Evolutionary conservation across 192 early-diverging fungal genomes (phyloP), one percentile per base, ranked within the genome.

Genomic region (Gamsiella multidivaricata): DNA sequence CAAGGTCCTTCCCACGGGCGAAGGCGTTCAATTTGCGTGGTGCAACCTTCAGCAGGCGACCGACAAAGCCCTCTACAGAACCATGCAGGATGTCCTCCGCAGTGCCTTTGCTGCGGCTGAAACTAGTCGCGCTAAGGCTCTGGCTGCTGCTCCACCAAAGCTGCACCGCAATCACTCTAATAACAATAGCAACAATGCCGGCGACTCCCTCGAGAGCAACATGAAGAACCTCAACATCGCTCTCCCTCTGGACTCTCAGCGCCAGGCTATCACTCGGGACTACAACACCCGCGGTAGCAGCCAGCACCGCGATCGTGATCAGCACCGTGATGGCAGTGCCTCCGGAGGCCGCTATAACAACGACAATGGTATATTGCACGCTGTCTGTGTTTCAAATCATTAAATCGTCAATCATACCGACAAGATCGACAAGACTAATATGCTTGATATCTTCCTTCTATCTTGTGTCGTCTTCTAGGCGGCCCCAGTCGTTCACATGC

Each of bases 1-100:
- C 41, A 89, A 87, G 36, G 83, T 91, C 34, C 79, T 83, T 50
- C 86, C 88, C 39, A 84, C 84, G 22, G 88, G 88, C 20, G 87
- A 88, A 43, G 93, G 92, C 15, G 63, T 94, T 26, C 86, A 93
- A 80, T 83, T 91, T 42, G 75, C 82, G 42, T 96, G 94, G 94
- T 88, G 88, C 70, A 61, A 84, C 23, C 73, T 91, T 9, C 84
- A 90, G 31, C 79, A 82, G 53, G 93, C 93, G 0, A 63, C 80
- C 3, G 92, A 93, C 34, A 93, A 90, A 64, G 85, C 80, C 1
- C 69, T 88, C 33, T 95, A 88, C 75, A 88, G 88, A 65, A 92
- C 82, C 70, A 96, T 96, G 94, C 93, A 96, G 80, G 88, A 94
- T 57, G 88, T 94, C 9, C 82, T 96, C 54, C 84, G 80, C n/a